phyloP scores from a whole-genome alignment of 2,329 filamentous ascomycete genomes.

The Camillea tinctor region DNA sequence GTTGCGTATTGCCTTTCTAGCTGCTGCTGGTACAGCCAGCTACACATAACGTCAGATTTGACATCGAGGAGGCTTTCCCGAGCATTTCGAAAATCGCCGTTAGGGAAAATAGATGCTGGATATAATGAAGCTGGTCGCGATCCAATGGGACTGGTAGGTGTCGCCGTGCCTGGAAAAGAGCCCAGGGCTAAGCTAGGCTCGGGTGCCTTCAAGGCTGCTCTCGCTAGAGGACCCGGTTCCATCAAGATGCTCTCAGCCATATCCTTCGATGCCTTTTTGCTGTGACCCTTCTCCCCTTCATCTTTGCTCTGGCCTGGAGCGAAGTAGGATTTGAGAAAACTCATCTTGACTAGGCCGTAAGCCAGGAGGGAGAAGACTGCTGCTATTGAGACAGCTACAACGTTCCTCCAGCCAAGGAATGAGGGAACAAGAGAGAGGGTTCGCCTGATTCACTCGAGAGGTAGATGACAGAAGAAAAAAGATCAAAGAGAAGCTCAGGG shows the following conservation, averaged over 20 bases:
- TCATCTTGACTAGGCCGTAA: conserved; percentile 24
- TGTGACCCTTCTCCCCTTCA: conserved; percentile 19
- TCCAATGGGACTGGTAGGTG: conserved; percentile 18
- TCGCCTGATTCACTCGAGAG: not conserved
- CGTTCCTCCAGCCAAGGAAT: conserved; percentile 7
- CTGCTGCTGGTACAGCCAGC: conserved; percentile 62
- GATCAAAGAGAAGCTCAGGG: not conserved
- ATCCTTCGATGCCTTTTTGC: conserved; percentile 18
- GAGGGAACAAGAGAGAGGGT: not conserved
- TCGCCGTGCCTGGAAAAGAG: conserved; percentile 21
- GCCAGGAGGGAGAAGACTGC: conserved; percentile 11
- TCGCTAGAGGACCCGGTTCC: conserved; percentile 9
- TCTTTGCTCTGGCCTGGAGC: conserved; percentile 28
- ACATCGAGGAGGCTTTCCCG: conserved; percentile 49
- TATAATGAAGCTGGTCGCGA: conserved; percentile 24
- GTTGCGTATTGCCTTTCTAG: conserved; percentile 47
- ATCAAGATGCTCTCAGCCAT: conserved; percentile 18
- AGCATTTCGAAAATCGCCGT: conserved; percentile 41
- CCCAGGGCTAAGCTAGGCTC: conserved; percentile 9
- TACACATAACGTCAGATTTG: conserved; percentile 62
- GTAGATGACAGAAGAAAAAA: not conserved
- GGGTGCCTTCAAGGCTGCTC: conserved; percentile 1
- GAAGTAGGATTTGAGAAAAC: conserved; percentile 35
- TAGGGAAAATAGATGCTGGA: conserved; percentile 35
- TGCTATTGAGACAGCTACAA: conserved; percentile 8